A percentile compares a stretch with the other conserved stretches of the same genome.
These are phyloP conservation scores for Curvularia sp. DNA, from an alignment of 2,329 filamentous ascomycete species.

Conservation along the genomic window DNA sequence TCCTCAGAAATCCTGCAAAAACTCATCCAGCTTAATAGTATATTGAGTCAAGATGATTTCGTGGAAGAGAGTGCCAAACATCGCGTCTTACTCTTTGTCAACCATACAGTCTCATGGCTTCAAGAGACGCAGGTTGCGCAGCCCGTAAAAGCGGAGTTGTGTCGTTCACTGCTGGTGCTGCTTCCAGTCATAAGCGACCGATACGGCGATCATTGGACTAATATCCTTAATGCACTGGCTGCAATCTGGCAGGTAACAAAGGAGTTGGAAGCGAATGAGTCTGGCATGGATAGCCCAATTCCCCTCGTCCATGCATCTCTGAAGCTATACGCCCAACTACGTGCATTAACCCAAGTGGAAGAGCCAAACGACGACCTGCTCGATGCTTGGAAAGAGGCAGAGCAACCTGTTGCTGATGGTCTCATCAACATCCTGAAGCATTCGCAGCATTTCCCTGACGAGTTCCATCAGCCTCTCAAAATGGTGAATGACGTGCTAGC, in stretches of 20 bases:
- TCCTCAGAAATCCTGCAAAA: constrained; percentile 56
- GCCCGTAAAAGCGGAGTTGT: constrained; percentile 64
- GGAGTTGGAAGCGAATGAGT: constrained; percentile 37
- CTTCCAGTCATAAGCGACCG: constrained; percentile 79
- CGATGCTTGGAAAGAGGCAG: constrained; percentile 71
- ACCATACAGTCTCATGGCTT: constrained; percentile 77
- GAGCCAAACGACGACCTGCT: constrained; percentile 86
- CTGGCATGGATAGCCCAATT: constrained; percentile 39
- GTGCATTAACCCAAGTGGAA: constrained; percentile 60
- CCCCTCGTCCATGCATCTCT: constrained; percentile 75
- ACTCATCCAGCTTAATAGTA: constrained; percentile 62
- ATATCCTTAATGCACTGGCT: constrained; percentile 49
- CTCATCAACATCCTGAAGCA: constrained; percentile 69
- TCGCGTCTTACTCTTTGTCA: constrained; percentile 81
- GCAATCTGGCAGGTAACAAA: constrained; percentile 44
- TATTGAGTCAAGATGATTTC: constrained; percentile 59
- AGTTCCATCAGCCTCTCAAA: constrained; percentile 69
- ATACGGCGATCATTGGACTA: constrained; percentile 87
- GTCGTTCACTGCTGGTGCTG: constrained; percentile 60
- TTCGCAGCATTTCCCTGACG: constrained; percentile 58
- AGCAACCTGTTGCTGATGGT: constrained; percentile 62
- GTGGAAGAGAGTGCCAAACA: constrained; percentile 62
- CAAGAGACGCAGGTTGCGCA: constrained; percentile 58
- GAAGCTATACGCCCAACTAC: constrained; percentile 70
- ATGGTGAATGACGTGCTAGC: constrained; percentile 79